Evolutionary conservation across 306 rosid genomes (phyloP).

Genomic region (Vicia villosa): DNA sequence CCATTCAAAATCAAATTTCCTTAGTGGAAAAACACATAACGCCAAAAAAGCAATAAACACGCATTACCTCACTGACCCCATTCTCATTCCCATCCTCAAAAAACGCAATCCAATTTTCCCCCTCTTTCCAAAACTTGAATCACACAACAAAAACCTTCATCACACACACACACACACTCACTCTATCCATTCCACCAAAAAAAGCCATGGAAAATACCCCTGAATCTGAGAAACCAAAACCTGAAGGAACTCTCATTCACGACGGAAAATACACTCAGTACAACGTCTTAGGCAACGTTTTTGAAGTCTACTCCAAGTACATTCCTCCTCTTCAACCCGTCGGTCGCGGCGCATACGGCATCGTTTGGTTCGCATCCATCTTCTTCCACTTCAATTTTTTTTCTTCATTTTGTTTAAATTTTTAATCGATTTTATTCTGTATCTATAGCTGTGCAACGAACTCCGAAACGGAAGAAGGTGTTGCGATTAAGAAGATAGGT

Average conservation of each 20-base stretch:
- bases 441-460: conserved; percentile 36
- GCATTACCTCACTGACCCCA: too few species aligned
- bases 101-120: neutral
- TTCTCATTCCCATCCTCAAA: too few species aligned
- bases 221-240: conserved; percentile 43
- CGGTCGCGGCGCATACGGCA: conserved; percentile 96
- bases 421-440: neutral
- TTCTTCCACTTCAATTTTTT: neutral
- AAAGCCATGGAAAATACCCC: conserved; percentile 25
- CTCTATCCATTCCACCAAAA: neutral
- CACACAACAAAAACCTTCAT: neutral
- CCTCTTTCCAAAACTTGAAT: conserved; percentile 9
- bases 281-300: conserved; percentile 74
- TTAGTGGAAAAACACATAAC: too few species aligned
- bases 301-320: conserved; percentile 75
- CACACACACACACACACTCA: too few species aligned
- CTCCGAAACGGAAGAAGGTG: conserved; percentile 44
- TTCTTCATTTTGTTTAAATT: neutral
- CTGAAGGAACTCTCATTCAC: conserved; percentile 48
- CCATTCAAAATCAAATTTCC: too few species aligned
- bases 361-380: conserved; percentile 80
- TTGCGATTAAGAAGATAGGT: conserved; percentile 50
- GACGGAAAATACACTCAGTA: conserved; percentile 64
- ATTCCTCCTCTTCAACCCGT: conserved; percentile 84
- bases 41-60: too few species aligned